Conservation (phyloP, 2,329 filamentous ascomycete species). For the Colletotrichum neosansevieriae region DNA sequence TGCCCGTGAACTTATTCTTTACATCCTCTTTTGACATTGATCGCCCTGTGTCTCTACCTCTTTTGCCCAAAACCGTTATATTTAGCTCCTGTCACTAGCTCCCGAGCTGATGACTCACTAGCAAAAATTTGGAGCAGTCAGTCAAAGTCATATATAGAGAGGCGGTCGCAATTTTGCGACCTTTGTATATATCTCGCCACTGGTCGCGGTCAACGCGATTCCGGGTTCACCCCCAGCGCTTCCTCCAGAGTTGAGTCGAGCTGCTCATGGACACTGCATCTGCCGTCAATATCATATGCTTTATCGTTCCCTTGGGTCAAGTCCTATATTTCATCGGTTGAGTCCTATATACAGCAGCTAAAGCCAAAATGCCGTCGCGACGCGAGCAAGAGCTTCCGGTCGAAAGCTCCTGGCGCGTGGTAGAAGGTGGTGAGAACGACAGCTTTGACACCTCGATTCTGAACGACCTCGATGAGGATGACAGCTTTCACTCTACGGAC, state of each 20-base stretch:
- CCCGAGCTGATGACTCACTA: slow-evolving; percentile 31
- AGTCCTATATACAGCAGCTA: neutral
- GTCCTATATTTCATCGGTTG: neutral
- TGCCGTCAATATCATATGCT: neutral
- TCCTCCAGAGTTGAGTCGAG: neutral
- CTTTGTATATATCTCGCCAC: slow-evolving; percentile 29
- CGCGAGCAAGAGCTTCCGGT: slow-evolving; percentile 53
- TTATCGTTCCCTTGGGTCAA: neutral
- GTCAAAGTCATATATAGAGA: neutral
- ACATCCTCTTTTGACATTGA: slow-evolving; percentile 7
- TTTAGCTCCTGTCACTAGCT: slow-evolving; percentile 20
- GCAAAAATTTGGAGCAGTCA: slow-evolving; percentile 9
- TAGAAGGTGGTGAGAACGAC: slow-evolving; percentile 70
- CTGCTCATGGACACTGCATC: neutral
- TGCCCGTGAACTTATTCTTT: slow-evolving; percentile 23
- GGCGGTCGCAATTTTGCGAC: slow-evolving; percentile 12
- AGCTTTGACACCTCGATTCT: slow-evolving; percentile 70
- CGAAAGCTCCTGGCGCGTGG: slow-evolving; percentile 71
- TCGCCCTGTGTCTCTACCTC: slow-evolving; percentile 32
- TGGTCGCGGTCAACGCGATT: slow-evolving; percentile 27
- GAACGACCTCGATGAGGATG: slow-evolving; percentile 57
- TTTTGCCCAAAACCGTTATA: slow-evolving; percentile 30
- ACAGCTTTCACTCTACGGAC: slow-evolving; percentile 54
- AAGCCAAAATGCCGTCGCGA: slow-evolving; percentile 33
- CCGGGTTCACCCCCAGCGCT: slow-evolving; percentile 1